phyloP scores from a whole-genome alignment of 164 flowering plant genomes.

The Houttuynia cordata region DNA sequence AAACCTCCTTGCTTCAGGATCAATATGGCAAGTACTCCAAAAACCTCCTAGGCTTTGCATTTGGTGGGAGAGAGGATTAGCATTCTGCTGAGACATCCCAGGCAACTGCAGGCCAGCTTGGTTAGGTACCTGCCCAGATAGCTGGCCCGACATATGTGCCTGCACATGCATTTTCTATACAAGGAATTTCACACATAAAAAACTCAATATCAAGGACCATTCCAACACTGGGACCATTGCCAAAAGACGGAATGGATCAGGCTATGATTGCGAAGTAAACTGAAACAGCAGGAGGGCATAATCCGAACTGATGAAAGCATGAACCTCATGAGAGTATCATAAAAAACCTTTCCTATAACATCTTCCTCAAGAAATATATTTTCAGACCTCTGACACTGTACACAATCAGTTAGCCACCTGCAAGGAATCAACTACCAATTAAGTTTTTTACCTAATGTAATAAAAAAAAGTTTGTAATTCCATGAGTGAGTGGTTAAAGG shows the following conservation, averaged over 20 bases:
- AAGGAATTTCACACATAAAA: slow-evolving; percentile 1
- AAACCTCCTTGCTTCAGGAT: slow-evolving; percentile 38
- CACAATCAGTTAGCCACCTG: neutral
- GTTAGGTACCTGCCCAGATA: slow-evolving; percentile 67
- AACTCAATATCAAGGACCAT: slow-evolving; percentile 5
- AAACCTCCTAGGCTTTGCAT: slow-evolving; percentile 12
- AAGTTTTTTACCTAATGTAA: too few relatives aligned
- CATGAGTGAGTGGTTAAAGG: too few relatives aligned
- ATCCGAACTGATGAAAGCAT: slow-evolving; percentile 1
- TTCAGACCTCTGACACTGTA: neutral
- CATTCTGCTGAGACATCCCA: slow-evolving; percentile 56
- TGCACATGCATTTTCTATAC: slow-evolving; percentile 15
- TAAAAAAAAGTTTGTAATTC: too few relatives aligned
- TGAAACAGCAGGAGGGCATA: slow-evolving; percentile 2
- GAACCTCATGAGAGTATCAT: neutral
- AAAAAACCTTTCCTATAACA: too few relatives aligned
- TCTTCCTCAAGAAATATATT: neutral
- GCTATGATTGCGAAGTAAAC: neutral
- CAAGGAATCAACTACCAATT: neutral
- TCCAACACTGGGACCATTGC: slow-evolving; percentile 10
- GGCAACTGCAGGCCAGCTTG: slow-evolving; percentile 45
- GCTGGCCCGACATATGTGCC: slow-evolving; percentile 55
- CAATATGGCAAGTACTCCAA: slow-evolving; percentile 15
- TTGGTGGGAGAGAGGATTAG: slow-evolving; percentile 30
- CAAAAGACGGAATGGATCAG: slow-evolving; percentile 4